phyloP scores from a whole-genome alignment of 768 basidiomycete genomes.

The Russula lepida region DNA sequence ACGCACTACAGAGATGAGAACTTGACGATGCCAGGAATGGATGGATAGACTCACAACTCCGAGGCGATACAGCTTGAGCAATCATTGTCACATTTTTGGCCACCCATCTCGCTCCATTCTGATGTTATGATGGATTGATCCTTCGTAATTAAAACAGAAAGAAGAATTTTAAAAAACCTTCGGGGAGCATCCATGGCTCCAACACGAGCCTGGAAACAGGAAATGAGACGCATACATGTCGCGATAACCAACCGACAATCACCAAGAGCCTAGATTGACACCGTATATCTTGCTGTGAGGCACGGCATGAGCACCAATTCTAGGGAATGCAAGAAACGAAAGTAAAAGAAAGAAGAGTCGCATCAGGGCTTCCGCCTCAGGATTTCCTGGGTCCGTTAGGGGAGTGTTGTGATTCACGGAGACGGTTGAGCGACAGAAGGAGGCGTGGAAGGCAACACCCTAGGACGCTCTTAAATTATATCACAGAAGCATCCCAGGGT shows the following conservation, averaged over 20 bases:
- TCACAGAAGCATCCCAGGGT: neutral
- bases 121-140: neutral
- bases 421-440: neutral
- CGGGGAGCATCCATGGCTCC: slow-evolving; percentile 79
- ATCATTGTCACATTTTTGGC: slow-evolving; percentile 41
- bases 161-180: slow-evolving; percentile 33
- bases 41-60: slow-evolving; percentile 50
- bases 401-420: no score
- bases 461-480: neutral
- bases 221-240: slow-evolving; percentile 3
- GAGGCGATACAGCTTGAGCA: slow-evolving; percentile 57
- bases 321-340: neutral
- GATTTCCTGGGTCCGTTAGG: neutral
- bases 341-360: neutral
- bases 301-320: neutral
- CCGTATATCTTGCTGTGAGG: slow-evolving; percentile 50
- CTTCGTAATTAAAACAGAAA: neutral
- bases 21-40: slow-evolving; percentile 34
- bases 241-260: neutral
- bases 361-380: slow-evolving; percentile 1
- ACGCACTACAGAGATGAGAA: slow-evolving; percentile 34
- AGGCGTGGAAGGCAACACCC: neutral
- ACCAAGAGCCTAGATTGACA: slow-evolving; percentile 66
- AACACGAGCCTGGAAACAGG: slow-evolving; percentile 49
- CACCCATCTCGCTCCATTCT: slow-evolving; percentile 75